These are phyloP conservation scores for Calocybe indica DNA, from an alignment of 768 basidiomycete genomes.

Conservation along the genomic window DNA sequence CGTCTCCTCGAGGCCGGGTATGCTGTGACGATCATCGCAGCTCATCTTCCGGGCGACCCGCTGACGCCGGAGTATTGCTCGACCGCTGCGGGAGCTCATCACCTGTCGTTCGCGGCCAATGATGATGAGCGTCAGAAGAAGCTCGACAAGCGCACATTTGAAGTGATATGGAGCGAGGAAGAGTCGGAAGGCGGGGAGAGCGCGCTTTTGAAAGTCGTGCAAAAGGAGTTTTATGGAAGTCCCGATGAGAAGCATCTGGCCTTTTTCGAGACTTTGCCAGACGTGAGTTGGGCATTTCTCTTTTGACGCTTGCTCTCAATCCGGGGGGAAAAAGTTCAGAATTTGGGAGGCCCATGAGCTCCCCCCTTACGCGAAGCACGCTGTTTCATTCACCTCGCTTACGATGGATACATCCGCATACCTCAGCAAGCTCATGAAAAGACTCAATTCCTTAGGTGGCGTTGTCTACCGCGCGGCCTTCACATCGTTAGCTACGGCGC, in stretches of 20 bases:
- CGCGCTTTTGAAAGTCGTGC: slow-evolving; percentile 6
- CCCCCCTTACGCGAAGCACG: slow-evolving; percentile 4
- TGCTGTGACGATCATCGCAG: slow-evolving; percentile 5
- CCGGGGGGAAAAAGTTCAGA: slow-evolving; percentile 3
- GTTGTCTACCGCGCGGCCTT: slow-evolving; percentile 4
- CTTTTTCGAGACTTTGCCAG: slow-evolving; percentile 9
- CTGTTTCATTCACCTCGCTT: slow-evolving; percentile 10
- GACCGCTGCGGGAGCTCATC: slow-evolving; percentile 9
- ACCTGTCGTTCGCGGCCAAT: slow-evolving; percentile 11
- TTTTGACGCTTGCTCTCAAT: not conserved
- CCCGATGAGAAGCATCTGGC: slow-evolving; percentile 7
- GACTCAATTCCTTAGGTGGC: slow-evolving; percentile 6
- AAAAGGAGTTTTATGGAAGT: slow-evolving; percentile 9
- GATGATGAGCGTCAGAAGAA: slow-evolving; percentile 7
- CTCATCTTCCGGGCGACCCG: slow-evolving; percentile 8
- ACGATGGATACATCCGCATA: slow-evolving; percentile 9
- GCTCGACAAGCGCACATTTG: slow-evolving; percentile 9
- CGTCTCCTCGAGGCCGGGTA: slow-evolving; percentile 9
- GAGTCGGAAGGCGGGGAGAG: slow-evolving; percentile 5
- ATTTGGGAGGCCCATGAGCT: slow-evolving; percentile 1
- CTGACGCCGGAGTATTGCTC: slow-evolving; percentile 9
- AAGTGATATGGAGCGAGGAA: slow-evolving; percentile 12
- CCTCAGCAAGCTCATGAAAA: slow-evolving; percentile 4
- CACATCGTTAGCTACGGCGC: slow-evolving; percentile 4
- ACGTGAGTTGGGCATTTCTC: slow-evolving; percentile 4